Evolutionary conservation across 805 yeast species (phyloP), one percentile per base, ranked within the genome.

Genomic region (Wickerhamiella spandovensis): DNA sequence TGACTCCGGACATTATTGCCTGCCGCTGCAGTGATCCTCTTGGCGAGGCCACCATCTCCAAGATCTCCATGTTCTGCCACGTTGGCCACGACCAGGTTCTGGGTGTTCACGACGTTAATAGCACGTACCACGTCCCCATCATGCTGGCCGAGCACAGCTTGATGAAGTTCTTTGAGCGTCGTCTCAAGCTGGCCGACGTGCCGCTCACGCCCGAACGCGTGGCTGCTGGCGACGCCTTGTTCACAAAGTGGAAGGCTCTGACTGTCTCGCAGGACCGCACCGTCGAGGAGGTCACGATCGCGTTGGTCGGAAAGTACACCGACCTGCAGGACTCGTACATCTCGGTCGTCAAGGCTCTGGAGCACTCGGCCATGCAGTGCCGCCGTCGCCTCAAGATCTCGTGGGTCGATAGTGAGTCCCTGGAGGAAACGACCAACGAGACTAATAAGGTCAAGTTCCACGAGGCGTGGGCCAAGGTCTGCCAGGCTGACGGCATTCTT

Each of bases 61-160:
- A 92, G 71, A 90, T 92, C 64, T 92, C 97, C 53, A 92, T 92
- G 97, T 92, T 92, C 72, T 90, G 97, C 69, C 97, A 92, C 64
- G 98, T 92, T 59, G 97, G 96, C 28, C 85, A 95, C n/a, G 88
- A 90, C 51, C 97, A 94, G 73, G 97, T 92, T 46, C 76, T 92
- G 58, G 96, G 95, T 47, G 95, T 92, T 50, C 95, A 89, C 64
- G 98, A 92, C 68, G 95, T 92, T 60, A 85, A 84, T 72, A 86
- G 96, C 12, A 90, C 97, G 45, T 92, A 92, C 68, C 98, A 92
- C 66, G 97, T 92, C 61, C 99, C 99, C 45, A 74, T 92, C 57
- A 73, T 92, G 65, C 76, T 92, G 61, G 78, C 82, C 61, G 89
- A 90, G 65, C 97, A 90, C 73, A 82, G 77, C 58, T 76, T 89